Base-by-base conservation (phyloP, 352 stramenopile genomes). In the Globisporangium megalacanthum region DNA sequence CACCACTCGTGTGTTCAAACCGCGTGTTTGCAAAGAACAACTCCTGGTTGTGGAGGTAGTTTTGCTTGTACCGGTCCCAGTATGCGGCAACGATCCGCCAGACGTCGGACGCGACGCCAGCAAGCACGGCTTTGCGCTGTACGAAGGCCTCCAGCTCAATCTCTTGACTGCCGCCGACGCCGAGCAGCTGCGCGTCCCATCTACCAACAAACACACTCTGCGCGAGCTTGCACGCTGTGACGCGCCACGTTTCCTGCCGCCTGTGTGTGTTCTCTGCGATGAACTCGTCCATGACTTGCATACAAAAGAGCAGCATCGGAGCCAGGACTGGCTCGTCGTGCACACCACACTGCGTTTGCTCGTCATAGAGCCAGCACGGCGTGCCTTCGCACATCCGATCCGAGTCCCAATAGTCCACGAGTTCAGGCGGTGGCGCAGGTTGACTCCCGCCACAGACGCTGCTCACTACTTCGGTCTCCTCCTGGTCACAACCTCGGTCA, bases 201-300 rank as follows among this genome's bases (percentile, higher is more conserved):
- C 75, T 78, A 14, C 58, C 51, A 14, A 66, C 69, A 52, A 94
- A 80, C 9, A 89, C 68, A 29, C 69, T 61, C 8, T 81, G 70
- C 35, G 82, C 79, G 1, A 89, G 14, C 13, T 75, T 75, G 53
- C 80, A 89, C 0, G 67, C 68, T 45, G 72, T 56, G 2, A 86
- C 58, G 49, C 78, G 62, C 57, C 77, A 88, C 5, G 63, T 46
- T 5, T 77, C 67, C 14, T 68, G 58, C 0, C 42, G 61, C 42
- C 67, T 56, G 54, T 70, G 68, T 53, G 64, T 57, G 47, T 69
- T 64, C 19, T 56, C 66, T 1, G 73, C 66, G 44, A 94, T 75
- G 55, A 86, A 89, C 58, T 92, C 75, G 61, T 94, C 79, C 25
- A 92, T 54, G 25, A 68, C 73, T 60, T 92, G 82, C 14, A 92